phyloP scores from a whole-genome alignment of 495 filamentous ascomycete genomes.

The Aspergillus incahuasiensis region DNA sequence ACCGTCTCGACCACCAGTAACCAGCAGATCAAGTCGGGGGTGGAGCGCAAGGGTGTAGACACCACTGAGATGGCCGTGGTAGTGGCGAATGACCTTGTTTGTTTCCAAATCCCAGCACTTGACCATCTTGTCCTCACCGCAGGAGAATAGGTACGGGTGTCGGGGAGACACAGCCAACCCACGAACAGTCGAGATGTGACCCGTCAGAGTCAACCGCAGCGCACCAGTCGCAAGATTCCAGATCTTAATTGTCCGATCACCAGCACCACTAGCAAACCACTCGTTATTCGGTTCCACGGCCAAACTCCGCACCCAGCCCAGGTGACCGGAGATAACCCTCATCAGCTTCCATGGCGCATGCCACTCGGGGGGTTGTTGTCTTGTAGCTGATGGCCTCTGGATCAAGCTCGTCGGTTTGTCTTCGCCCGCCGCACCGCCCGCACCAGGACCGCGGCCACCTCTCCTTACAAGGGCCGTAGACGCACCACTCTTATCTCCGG shows the following conservation, averaged over 20 bases:
- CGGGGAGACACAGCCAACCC: conserved; percentile 88
- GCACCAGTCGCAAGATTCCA: conserved; percentile 90
- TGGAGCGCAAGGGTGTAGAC: conserved; percentile 91
- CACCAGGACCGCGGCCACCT: conserved; percentile 25
- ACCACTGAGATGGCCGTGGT: conserved; percentile 94
- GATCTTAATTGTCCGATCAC: conserved; percentile 97
- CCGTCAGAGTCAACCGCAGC: conserved; percentile 82
- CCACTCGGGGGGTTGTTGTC: conserved; percentile 84
- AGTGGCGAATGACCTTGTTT: conserved; percentile 97
- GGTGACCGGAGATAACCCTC: conserved; percentile 92
- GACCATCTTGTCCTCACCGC: conserved; percentile 99
- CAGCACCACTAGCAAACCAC: conserved; percentile 96
- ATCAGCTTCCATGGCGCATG: conserved; percentile 98
- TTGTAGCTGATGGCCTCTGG: conserved; percentile 59
- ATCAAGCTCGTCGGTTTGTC: conserved; percentile 56
- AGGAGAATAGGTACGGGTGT: conserved; percentile 96
- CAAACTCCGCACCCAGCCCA: conserved; percentile 91
- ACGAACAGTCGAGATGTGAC: conserved; percentile 94
- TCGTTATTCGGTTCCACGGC: conserved; percentile 94
- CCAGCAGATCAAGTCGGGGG: conserved; percentile 88
- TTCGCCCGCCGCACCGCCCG: conserved; percentile 26
- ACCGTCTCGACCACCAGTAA: conserved; percentile 92
- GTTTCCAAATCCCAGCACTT: conserved; percentile 99
- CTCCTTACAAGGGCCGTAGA: conserved; percentile 43
- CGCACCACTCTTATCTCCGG: conserved; percentile 34